Conservation (phyloP, 345 rosid species). For the Eucalyptus brandiana region DNA sequence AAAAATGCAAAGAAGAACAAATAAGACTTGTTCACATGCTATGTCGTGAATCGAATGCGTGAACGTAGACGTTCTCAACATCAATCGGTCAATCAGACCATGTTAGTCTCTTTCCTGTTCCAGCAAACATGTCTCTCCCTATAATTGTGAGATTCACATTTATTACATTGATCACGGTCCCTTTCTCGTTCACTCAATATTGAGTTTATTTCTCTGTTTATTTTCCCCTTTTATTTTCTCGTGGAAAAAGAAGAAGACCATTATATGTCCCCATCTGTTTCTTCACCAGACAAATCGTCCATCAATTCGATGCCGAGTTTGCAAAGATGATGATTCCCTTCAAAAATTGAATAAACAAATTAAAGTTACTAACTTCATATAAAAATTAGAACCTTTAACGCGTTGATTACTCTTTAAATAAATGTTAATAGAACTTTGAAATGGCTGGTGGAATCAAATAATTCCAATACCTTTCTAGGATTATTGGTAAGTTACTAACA, state of each 20-base stretch:
- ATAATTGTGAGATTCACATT: neutral
- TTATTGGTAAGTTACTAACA: neutral
- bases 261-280: neutral
- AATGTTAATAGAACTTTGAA: neutral
- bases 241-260: neutral
- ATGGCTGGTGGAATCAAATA: neutral
- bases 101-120: neutral
- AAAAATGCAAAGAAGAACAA: neutral
- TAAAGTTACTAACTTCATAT: neutral
- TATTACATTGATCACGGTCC: neutral
- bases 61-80: neutral
- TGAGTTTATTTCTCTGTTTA: neutral
- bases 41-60: neutral
- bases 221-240: neutral
- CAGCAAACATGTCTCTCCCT: neutral
- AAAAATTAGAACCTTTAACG: neutral
- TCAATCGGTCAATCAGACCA: neutral
- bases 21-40: neutral
- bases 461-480: neutral
- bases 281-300: neutral
- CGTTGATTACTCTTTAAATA: too few species aligned
- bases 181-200: neutral
- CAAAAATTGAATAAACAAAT: neutral
- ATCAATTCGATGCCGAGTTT: neutral
- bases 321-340: neutral